A percentile compares a stretch with the other conserved stretches of the same genome.
These are phyloP conservation scores for Chrysoporthe austroafricana DNA, from an alignment of 2,329 filamentous ascomycete genomes.

Conservation along the genomic window DNA sequence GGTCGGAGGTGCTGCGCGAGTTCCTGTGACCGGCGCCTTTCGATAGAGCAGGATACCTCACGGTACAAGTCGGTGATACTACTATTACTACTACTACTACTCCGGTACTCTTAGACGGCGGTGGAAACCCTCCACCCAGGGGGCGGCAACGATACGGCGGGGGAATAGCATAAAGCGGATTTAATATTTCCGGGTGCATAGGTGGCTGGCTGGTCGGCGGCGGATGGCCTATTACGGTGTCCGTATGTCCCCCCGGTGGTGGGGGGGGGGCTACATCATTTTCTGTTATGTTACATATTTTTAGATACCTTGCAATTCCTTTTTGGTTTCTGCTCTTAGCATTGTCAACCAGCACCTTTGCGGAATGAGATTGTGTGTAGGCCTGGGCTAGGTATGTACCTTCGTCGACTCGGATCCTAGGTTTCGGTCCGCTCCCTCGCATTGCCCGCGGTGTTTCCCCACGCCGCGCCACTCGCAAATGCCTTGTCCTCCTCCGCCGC, in stretches of 20 bases:
- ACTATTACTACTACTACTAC: no score
- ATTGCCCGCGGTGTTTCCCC: not conserved
- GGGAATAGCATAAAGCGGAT: no score
- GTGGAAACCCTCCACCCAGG: no score
- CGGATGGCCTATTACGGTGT: no score
- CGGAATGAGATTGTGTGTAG: not conserved
- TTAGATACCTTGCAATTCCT: not conserved
- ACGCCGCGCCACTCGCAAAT: not conserved
- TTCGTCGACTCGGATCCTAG: not conserved
- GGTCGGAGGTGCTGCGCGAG: slow-evolving; percentile 61
- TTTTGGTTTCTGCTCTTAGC: not conserved
- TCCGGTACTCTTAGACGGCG: no score
- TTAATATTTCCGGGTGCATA: no score
- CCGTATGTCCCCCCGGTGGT: no score
- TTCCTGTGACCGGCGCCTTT: slow-evolving; percentile 42
- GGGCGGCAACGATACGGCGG: no score
- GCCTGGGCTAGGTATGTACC: not conserved
- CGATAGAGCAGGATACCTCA: not conserved
- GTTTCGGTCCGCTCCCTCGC: not conserved
- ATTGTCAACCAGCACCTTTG: not conserved
- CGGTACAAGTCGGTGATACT: no score
- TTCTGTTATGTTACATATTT: no score
- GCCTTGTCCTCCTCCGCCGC: not conserved
- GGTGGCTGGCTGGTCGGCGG: no score
- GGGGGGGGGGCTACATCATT: no score